A percentile compares a stretch with the other conserved stretches of the same genome.
Evolutionary conservation across 768 basidiomycete species (phyloP).

Genomic region (Strobilomyces confusus): DNA sequence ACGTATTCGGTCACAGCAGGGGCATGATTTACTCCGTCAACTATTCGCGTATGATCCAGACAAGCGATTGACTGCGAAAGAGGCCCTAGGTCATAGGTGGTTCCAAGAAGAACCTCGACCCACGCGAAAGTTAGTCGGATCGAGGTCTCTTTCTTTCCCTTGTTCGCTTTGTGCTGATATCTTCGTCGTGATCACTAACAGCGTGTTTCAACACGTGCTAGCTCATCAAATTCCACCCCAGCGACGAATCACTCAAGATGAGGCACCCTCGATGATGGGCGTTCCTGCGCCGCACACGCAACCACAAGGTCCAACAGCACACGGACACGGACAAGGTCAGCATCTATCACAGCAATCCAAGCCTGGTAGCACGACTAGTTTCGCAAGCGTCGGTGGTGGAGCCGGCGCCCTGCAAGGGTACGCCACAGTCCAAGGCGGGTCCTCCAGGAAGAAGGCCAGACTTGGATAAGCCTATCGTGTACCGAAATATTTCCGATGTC

Average conservation of each 20-base stretch:
- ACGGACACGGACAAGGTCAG: constrained; percentile 46
- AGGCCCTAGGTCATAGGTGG: constrained; percentile 84
- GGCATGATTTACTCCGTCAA: constrained; percentile 79
- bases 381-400: constrained; percentile 59
- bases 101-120: too few relatives aligned
- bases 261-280: constrained; percentile 84
- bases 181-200: constrained; percentile 27
- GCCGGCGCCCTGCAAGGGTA: constrained; percentile 35
- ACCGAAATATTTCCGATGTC: not conserved
- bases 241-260: constrained; percentile 88
- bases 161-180: constrained; percentile 4
- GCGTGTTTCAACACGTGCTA: constrained; percentile 69
- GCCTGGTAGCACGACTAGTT: constrained; percentile 59
- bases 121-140: constrained; percentile 67
- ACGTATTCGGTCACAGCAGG: constrained; percentile 57
- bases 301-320: constrained; percentile 41
- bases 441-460: constrained; percentile 58
- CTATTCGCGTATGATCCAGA: constrained; percentile 92
- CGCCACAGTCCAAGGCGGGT: constrained; percentile 31
- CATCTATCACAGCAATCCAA: constrained; percentile 39
- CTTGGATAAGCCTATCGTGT: constrained; percentile 35
- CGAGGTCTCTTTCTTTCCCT: not conserved
- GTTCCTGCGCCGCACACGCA: constrained; percentile 44
- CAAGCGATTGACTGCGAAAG: constrained; percentile 74
- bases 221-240: constrained; percentile 75